A percentile compares a stretch with the other conserved stretches of the same genome.
Conservation (phyloP, 2,329 filamentous ascomycete genomes). For the Zymoseptoria pseudotritici region DNA sequence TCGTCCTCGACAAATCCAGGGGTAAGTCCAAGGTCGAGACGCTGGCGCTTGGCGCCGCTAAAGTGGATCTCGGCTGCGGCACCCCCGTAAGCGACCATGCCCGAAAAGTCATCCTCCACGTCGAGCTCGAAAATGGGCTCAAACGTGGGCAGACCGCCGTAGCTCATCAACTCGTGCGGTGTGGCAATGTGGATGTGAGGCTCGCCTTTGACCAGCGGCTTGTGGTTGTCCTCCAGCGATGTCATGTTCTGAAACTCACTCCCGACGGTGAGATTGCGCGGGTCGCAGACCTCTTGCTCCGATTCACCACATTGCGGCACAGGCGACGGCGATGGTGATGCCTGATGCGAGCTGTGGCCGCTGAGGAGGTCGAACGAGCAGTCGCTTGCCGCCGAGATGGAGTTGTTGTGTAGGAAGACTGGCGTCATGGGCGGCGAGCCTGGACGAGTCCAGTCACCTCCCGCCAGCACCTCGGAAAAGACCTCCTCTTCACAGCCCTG, state of each 20-base stretch:
- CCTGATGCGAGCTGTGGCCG: conserved; percentile 57
- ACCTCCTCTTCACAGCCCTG: conserved; percentile 63
- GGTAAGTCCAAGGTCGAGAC: conserved; percentile 52
- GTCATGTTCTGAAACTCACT: conserved; percentile 44
- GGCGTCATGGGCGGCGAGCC: conserved; percentile 83
- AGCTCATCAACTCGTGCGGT: conserved; percentile 40
- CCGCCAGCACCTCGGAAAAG: conserved; percentile 63
- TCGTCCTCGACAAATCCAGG: conserved; percentile 61
- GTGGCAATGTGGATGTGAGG: conserved; percentile 33
- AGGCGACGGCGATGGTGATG: conserved; percentile 75
- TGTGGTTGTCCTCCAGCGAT: conserved; percentile 42
- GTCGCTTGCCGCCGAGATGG: conserved; percentile 47
- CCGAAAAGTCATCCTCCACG: conserved; percentile 80
- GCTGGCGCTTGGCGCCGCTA: conserved; percentile 61
- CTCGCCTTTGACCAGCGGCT: conserved; percentile 41
- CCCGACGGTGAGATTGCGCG: conserved; percentile 74
- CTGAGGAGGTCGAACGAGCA: conserved; percentile 65
- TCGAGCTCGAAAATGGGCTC: conserved; percentile 85
- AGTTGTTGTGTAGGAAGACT: conserved; percentile 62
- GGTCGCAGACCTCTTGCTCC: conserved; percentile 73
- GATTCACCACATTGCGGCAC: conserved; percentile 62
- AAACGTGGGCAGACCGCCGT: conserved; percentile 62
- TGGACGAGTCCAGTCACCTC: conserved; percentile 67
- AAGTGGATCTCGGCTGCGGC: conserved; percentile 54
- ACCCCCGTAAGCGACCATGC: conserved; percentile 57